Conservation (phyloP, 257 asterid genomes). For the Rauvolfia tetraphylla region DNA sequence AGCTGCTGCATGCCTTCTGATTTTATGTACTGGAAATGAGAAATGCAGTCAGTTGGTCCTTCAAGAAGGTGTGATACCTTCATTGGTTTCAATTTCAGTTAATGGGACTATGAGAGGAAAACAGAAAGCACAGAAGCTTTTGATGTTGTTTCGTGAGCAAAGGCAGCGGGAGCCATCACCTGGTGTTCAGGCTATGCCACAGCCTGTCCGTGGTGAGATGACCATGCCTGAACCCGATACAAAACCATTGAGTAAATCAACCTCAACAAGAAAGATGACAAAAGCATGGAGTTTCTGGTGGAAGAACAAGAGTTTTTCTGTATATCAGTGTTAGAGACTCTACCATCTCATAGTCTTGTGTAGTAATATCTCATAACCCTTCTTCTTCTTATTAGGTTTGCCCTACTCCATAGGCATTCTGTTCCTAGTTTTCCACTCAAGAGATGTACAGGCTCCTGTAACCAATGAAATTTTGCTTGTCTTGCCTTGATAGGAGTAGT, state of each 20-base stretch:
- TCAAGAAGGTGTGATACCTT: constrained; percentile 94
- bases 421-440: not conserved
- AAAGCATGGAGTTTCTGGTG: constrained; percentile 30
- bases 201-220: constrained; percentile 32
- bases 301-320: constrained; percentile 36
- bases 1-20: constrained; percentile 77
- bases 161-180: constrained; percentile 75
- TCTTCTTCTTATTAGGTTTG: not conserved
- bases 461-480: constrained; percentile 8
- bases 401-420: not conserved
- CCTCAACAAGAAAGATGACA: constrained; percentile 40
- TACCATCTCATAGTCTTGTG: not conserved
- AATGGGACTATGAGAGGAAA: constrained; percentile 90
- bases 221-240: constrained; percentile 28
- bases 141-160: constrained; percentile 90
- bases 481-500: not conserved
- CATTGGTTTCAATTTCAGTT: constrained; percentile 81
- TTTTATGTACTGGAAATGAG: constrained; percentile 70
- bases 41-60: constrained; percentile 87
- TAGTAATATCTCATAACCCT: not conserved
- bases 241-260: constrained; percentile 61
- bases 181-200: constrained; percentile 18
- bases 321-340: constrained; percentile 15
- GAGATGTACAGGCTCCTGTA: constrained; percentile 14
- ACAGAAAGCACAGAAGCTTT: constrained; percentile 95